A percentile compares a stretch with the other conserved stretches of the same genome.
Evolutionary conservation across 768 basidiomycete species (phyloP).

Genomic region (Hericium erinaceus): DNA sequence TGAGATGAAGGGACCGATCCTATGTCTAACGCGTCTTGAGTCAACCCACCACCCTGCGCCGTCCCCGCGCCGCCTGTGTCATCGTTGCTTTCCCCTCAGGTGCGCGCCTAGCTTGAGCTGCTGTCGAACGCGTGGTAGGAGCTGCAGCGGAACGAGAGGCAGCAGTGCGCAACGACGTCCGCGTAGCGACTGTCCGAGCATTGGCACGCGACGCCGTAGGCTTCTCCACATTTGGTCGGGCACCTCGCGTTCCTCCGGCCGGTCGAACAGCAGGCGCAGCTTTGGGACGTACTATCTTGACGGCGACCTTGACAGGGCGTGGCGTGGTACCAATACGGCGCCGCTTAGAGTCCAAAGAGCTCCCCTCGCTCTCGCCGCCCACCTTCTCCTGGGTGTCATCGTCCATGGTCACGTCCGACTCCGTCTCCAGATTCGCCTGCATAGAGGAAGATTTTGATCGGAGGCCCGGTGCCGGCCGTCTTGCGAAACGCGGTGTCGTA

Average conservation of each 20-base stretch:
- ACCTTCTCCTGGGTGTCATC: conserved; percentile 2
- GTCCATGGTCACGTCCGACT: conserved; percentile 12
- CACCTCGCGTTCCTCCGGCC: too few relatives aligned
- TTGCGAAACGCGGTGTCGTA: conserved; percentile 1
- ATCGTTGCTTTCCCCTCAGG: not conserved
- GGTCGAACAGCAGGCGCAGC: too few relatives aligned
- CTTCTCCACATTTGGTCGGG: not conserved
- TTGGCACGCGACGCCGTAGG: not conserved
- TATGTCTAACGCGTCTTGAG: not conserved
- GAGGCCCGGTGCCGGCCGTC: conserved; percentile 1
- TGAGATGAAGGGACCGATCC: not conserved
- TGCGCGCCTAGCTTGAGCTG: not conserved
- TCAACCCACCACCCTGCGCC: not conserved
- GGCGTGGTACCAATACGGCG: conserved; percentile 5
- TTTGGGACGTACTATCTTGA: too few relatives aligned
- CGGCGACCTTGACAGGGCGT: not conserved
- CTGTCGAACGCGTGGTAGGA: not conserved
- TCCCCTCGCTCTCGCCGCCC: not conserved
- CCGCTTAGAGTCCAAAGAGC: conserved; percentile 6
- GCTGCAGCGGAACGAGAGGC: not conserved
- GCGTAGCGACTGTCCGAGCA: not conserved
- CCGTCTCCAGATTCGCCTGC: conserved; percentile 1
- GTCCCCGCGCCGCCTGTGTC: not conserved
- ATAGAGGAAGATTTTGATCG: conserved; percentile 2
- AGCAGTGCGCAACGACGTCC: not conserved